Evolutionary conservation across 169 alveolate species (phyloP).

Genomic region (Cyclospora cayetanensis): DNA sequence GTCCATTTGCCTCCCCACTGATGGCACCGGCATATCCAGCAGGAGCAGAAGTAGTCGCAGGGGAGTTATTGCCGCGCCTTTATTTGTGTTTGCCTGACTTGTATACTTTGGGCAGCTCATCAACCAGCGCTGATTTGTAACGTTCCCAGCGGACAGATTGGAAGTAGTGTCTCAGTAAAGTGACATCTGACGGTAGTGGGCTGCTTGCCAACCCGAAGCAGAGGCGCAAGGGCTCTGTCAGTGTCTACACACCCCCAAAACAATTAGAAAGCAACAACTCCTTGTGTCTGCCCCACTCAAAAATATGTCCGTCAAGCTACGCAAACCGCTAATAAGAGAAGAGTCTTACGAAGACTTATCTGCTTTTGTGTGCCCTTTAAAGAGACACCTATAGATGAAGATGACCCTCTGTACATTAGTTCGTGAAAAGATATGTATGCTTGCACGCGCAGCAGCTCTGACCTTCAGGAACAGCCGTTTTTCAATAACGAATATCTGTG

Average conservation of each 20-base stretch:
- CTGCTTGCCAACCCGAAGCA: slow-evolving; percentile 36
- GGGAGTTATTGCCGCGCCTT: background rate
- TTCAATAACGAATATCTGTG: slow-evolving; percentile 43
- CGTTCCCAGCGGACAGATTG: slow-evolving; percentile 35
- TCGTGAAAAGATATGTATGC: background rate
- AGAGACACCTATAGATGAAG: background rate
- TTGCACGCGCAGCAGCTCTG: background rate
- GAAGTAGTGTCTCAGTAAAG: slow-evolving; percentile 1
- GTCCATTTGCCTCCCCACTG: background rate
- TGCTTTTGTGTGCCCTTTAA: background rate
- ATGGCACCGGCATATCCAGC: background rate
- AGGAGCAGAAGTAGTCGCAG: background rate
- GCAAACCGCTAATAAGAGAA: background rate
- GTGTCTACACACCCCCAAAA: background rate
- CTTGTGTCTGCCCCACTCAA: background rate
- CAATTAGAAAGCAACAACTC: background rate
- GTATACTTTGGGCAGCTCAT: slow-evolving; percentile 7
- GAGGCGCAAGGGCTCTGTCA: slow-evolving; percentile 11
- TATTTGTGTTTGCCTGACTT: background rate
- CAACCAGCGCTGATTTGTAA: background rate
- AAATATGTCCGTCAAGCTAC: background rate
- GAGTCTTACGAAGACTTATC: background rate
- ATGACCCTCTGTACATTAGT: background rate
- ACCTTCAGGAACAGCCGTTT: slow-evolving; percentile 38
- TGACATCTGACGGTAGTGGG: slow-evolving; percentile 10